Evolutionary conservation across 164 flowering plant genomes (phyloP).

Genomic region (Pachysandra terminalis): DNA sequence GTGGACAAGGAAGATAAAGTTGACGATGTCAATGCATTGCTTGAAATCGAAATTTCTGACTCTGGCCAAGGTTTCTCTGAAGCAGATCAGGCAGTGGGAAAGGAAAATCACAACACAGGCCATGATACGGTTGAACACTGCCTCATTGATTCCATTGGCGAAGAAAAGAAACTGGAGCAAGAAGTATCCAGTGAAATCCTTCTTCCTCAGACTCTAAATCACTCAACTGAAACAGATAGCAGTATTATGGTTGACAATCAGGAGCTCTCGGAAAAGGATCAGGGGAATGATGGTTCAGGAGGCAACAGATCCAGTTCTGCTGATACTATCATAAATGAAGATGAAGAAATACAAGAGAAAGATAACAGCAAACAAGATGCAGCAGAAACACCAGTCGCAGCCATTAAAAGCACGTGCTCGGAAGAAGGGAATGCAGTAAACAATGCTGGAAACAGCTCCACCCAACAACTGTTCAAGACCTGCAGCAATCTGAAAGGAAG

Average conservation of each 20-base stretch:
- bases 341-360: constrained; percentile 14
- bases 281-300: constrained; percentile 1
- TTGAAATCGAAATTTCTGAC: constrained; percentile 10
- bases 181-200: constrained; percentile 53
- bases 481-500: constrained; percentile 50
- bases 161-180: constrained; percentile 37
- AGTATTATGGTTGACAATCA: constrained; percentile 7
- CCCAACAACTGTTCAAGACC: constrained; percentile 25
- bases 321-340: constrained; percentile 8
- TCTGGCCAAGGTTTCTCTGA: not conserved
- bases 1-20: not conserved
- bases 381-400: constrained; percentile 11
- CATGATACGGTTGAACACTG: constrained; percentile 20
- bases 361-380: constrained; percentile 1
- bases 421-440: constrained; percentile 16
- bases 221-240: constrained; percentile 24
- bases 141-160: constrained; percentile 33
- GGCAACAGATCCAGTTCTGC: constrained; percentile 3
- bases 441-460: constrained; percentile 12
- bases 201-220: constrained; percentile 37
- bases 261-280: constrained; percentile 17
- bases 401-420: constrained; percentile 2
- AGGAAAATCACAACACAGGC: constrained; percentile 6
- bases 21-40: constrained; percentile 8
- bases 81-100: constrained; percentile 4